Evolutionary conservation across 1,139 yeast genomes (phyloP), one percentile per base, ranked within the genome.

Genomic region (Lodderomyces margitis): DNA sequence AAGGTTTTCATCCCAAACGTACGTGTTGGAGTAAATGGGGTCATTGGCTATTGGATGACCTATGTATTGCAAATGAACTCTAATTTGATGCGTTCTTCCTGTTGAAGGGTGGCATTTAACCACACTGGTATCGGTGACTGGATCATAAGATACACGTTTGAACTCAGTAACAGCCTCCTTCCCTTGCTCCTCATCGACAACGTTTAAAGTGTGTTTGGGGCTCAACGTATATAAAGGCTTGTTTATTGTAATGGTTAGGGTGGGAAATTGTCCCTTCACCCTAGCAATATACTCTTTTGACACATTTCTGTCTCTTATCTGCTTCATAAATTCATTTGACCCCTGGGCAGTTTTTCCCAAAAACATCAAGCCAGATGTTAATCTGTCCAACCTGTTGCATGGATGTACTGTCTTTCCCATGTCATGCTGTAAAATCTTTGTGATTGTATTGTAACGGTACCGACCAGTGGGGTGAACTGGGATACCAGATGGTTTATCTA

Each of bases 381-480:
- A 69, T 46, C 96, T 68, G 59, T 94, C 99, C 20, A 94, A 68
- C 43, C 99, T 71, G 57, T 92, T 92, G 58, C 97, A 89, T 0
- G 98, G 96, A 57, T 88, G 95, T 0, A 81, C 92, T 2, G 67
- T 63, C 36, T 71, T 68, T 0, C 83, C 83, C 41, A 69, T 58
- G 47, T 88, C 91, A 43, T 78, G 80, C 57, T 85, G 81, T 48
- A 91, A 64, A 15, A 88, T 80, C 59, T 84, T 87, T n/a, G 95
- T 87, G 12, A 91, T 79, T 1, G 96, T 81, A 58, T 92, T 92
- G 63, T 79, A 88, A 46, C 95, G 70, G 63, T 83, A 92, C 45
- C 98, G 69, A 0, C 98, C 99, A 0, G 98, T 86, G 1, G 99
- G 98, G 59, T 92, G 98, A 1, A 85, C 97, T 0, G 99, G 98